Evolutionary conservation across 1,139 yeast genomes (phyloP).

Genomic region (Nakaseomyces sp.): DNA sequence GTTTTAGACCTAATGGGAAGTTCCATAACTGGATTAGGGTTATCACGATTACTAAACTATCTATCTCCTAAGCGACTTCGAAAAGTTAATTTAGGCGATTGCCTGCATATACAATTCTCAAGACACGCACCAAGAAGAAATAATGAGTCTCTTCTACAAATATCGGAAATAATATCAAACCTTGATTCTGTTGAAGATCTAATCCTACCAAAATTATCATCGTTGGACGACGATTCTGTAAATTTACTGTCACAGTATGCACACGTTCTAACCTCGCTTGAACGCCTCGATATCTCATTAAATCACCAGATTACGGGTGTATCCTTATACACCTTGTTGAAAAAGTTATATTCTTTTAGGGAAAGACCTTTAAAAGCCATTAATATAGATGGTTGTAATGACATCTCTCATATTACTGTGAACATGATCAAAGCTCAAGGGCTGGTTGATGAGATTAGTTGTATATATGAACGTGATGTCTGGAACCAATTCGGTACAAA

Average conservation of each 20-base stretch:
- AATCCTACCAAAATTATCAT: conserved; percentile 22
- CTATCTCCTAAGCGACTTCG: conserved; percentile 11
- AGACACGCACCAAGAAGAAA: conserved; percentile 6
- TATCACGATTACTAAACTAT: conserved; percentile 15
- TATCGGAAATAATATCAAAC: conserved; percentile 12
- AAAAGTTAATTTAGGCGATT: conserved; percentile 26
- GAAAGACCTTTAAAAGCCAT: conserved; percentile 18
- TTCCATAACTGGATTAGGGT: conserved; percentile 23
- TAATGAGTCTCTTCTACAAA: conserved; percentile 7
- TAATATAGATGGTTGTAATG: conserved; percentile 24
- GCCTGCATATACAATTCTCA: conserved; percentile 21
- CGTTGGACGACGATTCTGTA: conserved; percentile 19
- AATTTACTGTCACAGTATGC: conserved; percentile 14
- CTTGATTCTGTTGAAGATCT: conserved; percentile 20
- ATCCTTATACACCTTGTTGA: conserved; percentile 24
- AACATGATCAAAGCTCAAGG: conserved; percentile 18
- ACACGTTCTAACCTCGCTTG: conserved; percentile 13
- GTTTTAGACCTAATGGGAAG: conserved; percentile 28
- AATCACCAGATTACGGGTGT: conserved; percentile 28
- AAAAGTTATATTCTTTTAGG: conserved; percentile 15
- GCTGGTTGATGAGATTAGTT: conserved; percentile 19
- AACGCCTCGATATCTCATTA: conserved; percentile 24
- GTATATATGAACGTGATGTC: conserved; percentile 23
- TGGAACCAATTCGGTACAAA: conserved; percentile 29
- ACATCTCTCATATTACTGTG: conserved; percentile 26